Evolutionary conservation across 257 asterid genomes (phyloP).

Genomic region (Catharanthus roseus): DNA sequence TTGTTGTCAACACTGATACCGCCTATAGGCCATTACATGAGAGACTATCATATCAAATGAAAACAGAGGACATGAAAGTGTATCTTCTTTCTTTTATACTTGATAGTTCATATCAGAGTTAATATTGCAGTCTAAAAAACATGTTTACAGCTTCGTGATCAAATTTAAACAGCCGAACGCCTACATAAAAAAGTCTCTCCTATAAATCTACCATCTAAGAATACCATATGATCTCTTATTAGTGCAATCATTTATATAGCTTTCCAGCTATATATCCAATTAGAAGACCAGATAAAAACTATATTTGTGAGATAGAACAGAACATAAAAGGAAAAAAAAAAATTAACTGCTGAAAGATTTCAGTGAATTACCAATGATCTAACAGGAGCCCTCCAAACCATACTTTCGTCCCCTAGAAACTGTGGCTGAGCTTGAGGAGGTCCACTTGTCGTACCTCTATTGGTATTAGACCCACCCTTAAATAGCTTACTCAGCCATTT

Average conservation of each 20-base stretch:
- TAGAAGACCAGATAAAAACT: background rate
- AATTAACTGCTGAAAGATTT: background rate
- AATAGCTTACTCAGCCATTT: conserved; percentile 83
- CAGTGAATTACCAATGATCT: conserved; percentile 50
- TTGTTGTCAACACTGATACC: background rate
- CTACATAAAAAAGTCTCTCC: background rate
- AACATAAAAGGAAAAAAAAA: background rate
- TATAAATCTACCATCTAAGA: background rate
- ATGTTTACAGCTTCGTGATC: background rate
- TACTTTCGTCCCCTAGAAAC: conserved; percentile 77
- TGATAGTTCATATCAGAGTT: background rate
- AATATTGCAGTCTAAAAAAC: background rate
- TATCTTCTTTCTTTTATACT: background rate
- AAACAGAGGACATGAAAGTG: background rate
- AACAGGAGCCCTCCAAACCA: conserved; percentile 64
- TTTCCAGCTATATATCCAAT: background rate
- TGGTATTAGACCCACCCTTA: conserved; percentile 50
- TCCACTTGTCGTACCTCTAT: conserved; percentile 35
- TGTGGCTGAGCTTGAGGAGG: conserved; percentile 69
- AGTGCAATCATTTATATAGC: background rate
- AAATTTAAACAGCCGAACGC: background rate
- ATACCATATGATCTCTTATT: background rate
- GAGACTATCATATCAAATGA: background rate
- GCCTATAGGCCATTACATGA: background rate
- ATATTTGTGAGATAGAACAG: background rate